Evolutionary conservation across 352 stramenopile genomes (phyloP), one percentile per base, ranked within the genome.

Genomic region (Peronospora destructor): DNA sequence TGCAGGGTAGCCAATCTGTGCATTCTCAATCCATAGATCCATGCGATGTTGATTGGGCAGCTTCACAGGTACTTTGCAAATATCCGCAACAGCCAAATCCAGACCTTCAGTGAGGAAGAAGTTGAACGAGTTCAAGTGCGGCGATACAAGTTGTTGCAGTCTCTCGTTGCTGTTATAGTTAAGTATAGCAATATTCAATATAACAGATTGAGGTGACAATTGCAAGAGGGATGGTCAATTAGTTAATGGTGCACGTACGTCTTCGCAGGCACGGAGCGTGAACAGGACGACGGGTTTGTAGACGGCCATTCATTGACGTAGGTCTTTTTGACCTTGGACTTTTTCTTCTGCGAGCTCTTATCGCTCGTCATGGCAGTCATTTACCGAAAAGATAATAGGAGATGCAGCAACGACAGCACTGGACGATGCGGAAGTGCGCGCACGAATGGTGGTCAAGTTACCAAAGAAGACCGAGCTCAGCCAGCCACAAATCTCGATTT

Each of bases 41-140:
- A 89, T 86, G 50, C 71, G 64, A 37, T 91, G 82, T 45, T 87
- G 73, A 59, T 97, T 85, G 2, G 84, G 70, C 48, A 98, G 60
- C 59, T 97, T 73, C 4, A 98, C 65, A 45, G 97, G 87, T 38
- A 94, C 69, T 23, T 88, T 85, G 29, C 65, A 61, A 38, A 99
- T 85, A 66, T 97, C 87, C 26, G 84, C 73, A 17, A 99, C 84
- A 3, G 93, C 96, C 26, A 95, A 65, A 36, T 85, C 53, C 14
- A 99, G 69, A n/a, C 96, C 96, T 33, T 97, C 79, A 14, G 95
- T 91, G 4, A 99, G 66, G 56, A 98, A 97, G 56, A 96, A 98
- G 68, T 99, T 96, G 75, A 98, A 99, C 43, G 90, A 98, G 48
- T 98, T 91, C 35, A 99, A 76, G 68, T 99, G 97, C n/a, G 95